These are phyloP conservation scores for Clausena lansium DNA, from an alignment of 345 rosid genomes.

Conservation along the genomic window DNA sequence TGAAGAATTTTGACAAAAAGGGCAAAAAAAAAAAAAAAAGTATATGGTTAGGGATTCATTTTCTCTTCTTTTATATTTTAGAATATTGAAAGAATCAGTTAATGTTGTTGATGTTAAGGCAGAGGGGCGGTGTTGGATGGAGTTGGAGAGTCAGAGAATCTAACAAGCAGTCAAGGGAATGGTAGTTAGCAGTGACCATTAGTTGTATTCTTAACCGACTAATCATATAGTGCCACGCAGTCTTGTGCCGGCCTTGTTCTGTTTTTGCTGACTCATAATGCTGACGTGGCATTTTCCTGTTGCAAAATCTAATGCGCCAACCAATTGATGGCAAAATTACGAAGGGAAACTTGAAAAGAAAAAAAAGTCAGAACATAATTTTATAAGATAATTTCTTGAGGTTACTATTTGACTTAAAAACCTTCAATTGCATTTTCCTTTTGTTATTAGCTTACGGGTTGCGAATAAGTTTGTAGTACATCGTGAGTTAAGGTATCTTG, in stretches of 20 bases:
- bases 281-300: not conserved
- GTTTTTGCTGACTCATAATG: not conserved
- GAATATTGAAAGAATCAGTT: not conserved
- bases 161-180: slow-evolving; percentile 28
- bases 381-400: too few relatives aligned
- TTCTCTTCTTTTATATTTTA: not conserved
- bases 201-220: not conserved
- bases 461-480: too few relatives aligned
- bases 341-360: too few relatives aligned
- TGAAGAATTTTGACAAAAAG: not conserved
- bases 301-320: too few relatives aligned
- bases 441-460: too few relatives aligned
- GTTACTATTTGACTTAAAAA: too few relatives aligned
- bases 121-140: not conserved
- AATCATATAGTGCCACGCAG: not conserved
- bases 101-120: not conserved
- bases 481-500: too few relatives aligned
- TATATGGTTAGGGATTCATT: not conserved
- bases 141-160: not conserved
- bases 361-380: too few relatives aligned
- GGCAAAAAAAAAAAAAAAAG: not conserved
- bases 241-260: not conserved
- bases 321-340: too few relatives aligned
- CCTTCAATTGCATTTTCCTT: too few relatives aligned
- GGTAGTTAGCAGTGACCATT: slow-evolving; percentile 17